Evolutionary conservation across 1,139 yeast genomes (phyloP).

Genomic region (Diutina catenulata): DNA sequence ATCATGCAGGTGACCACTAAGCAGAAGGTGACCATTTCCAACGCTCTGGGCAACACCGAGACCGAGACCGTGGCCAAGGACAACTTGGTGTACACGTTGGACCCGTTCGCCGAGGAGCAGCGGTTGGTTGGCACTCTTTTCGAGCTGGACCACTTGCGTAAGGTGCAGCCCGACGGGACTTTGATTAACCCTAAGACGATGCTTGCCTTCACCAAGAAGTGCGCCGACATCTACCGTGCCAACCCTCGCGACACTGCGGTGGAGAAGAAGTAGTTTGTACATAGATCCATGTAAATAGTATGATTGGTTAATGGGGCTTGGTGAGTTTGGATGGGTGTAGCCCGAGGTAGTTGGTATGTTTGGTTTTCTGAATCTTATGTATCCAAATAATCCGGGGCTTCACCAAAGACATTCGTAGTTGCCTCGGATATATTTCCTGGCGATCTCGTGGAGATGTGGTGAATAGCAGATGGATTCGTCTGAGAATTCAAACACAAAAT

Average conservation of each 20-base stretch:
- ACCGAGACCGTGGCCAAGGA: conserved; percentile 57
- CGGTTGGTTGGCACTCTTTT: conserved; percentile 73
- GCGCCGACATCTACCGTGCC: conserved; percentile 37
- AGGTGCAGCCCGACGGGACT: conserved; percentile 32
- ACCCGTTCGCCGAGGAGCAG: conserved; percentile 56
- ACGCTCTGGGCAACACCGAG: conserved; percentile 17
- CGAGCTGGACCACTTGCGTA: conserved; percentile 42
- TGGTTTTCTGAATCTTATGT: no score
- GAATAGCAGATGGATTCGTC: no score
- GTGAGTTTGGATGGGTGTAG: no score
- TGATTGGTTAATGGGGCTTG: no score
- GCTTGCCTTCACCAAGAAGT: conserved; percentile 20
- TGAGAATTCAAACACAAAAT: no score
- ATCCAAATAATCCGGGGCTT: no score
- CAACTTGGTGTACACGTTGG: conserved; percentile 64
- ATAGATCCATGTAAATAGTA: background rate
- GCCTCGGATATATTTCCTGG: no score
- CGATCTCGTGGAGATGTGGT: no score
- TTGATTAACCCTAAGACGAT: conserved; percentile 15
- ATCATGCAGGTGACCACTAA: conserved; percentile 66
- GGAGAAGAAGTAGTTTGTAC: background rate
- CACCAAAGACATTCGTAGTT: no score
- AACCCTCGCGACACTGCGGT: background rate
- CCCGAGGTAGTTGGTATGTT: no score
- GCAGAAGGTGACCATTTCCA: conserved; percentile 47